phyloP scores from a whole-genome alignment of 2,329 filamentous ascomycete species.

The Aplosporella prunicola region DNA sequence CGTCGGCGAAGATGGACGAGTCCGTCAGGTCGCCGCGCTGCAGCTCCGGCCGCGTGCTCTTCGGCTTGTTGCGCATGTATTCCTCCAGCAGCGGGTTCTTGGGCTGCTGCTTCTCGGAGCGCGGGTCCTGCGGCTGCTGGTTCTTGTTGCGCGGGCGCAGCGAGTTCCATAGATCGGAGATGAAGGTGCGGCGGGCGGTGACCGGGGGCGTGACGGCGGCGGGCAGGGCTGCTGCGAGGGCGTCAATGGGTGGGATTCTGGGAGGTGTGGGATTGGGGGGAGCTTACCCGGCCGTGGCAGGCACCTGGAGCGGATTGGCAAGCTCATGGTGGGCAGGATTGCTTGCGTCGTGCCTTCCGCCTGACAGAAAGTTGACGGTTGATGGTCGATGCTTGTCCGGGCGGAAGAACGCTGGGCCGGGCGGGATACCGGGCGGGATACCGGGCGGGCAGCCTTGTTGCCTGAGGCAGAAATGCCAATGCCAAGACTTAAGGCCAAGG shows the following conservation, averaged over 20 bases:
- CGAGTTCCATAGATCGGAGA: constrained; percentile 4
- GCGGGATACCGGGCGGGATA: too few relatives aligned
- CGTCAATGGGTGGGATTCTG: neutral
- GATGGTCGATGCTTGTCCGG: too few relatives aligned
- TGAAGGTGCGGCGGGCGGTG: constrained; percentile 4
- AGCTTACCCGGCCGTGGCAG: constrained; percentile 51
- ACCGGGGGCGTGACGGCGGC: constrained; percentile 8
- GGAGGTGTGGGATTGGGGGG: too few relatives aligned
- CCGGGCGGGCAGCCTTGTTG: too few relatives aligned
- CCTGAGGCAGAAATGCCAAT: too few relatives aligned
- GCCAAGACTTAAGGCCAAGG: too few relatives aligned
- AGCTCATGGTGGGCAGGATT: constrained; percentile 49
- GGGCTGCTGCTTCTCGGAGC: constrained; percentile 4
- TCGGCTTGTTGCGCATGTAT: constrained; percentile 25
- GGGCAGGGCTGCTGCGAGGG: neutral
- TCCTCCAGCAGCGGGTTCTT: constrained; percentile 55
- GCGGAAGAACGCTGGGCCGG: too few relatives aligned
- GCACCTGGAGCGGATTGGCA: constrained; percentile 54
- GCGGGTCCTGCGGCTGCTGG: neutral
- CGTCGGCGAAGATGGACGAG: constrained; percentile 45
- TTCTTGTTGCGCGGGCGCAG: constrained; percentile 3
- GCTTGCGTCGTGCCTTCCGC: too few relatives aligned
- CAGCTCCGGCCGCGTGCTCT: constrained; percentile 14
- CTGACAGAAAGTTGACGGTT: too few relatives aligned
- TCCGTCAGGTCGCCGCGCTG: constrained; percentile 35